Percentiles rank a stretch among this genome's conserved stretches.
These are phyloP conservation scores for Lasiodiplodia gonubiensis DNA, from an alignment of 2,329 filamentous ascomycete species.

Conservation along the genomic window DNA sequence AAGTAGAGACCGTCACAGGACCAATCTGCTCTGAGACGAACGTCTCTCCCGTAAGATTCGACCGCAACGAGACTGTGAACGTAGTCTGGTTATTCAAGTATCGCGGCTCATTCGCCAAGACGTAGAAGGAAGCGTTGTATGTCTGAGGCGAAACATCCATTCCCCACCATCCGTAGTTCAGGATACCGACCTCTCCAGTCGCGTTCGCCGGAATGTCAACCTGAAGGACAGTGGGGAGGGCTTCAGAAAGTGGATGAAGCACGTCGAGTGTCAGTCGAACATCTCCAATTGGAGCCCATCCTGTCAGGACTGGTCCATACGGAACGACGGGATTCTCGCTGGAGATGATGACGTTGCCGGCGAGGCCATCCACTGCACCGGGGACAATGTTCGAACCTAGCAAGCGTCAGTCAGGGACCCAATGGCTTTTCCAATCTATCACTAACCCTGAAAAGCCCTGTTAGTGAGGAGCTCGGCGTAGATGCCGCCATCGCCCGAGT, in stretches of 20 bases:
- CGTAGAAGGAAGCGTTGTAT: conserved; percentile 60
- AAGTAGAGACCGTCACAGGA: conserved; percentile 34
- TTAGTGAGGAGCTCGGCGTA: conserved; percentile 75
- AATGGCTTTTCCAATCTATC: not conserved
- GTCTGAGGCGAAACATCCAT: conserved; percentile 56
- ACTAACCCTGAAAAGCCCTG: conserved; percentile 67
- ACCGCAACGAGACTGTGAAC: conserved; percentile 49
- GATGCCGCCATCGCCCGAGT: conserved; percentile 73
- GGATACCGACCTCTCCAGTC: conserved; percentile 53
- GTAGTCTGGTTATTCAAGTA: conserved; percentile 42
- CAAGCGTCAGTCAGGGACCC: not conserved
- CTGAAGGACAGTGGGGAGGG: conserved; percentile 51
- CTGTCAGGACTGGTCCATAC: conserved; percentile 36
- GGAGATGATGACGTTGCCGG: conserved; percentile 34
- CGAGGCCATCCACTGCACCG: conserved; percentile 32
- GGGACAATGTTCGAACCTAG: conserved; percentile 34
- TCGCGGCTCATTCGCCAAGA: conserved; percentile 43
- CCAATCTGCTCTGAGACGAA: conserved; percentile 45
- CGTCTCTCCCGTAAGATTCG: conserved; percentile 49
- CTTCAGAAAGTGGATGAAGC: conserved; percentile 52
- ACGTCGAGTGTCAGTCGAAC: conserved; percentile 47
- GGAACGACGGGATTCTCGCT: conserved; percentile 40
- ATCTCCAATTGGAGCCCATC: conserved; percentile 42
- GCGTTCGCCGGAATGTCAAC: conserved; percentile 45
- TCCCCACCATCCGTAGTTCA: conserved; percentile 59